phyloP scores from a whole-genome alignment of 2,329 filamentous ascomycete species.

The Fusarium avenaceum region DNA sequence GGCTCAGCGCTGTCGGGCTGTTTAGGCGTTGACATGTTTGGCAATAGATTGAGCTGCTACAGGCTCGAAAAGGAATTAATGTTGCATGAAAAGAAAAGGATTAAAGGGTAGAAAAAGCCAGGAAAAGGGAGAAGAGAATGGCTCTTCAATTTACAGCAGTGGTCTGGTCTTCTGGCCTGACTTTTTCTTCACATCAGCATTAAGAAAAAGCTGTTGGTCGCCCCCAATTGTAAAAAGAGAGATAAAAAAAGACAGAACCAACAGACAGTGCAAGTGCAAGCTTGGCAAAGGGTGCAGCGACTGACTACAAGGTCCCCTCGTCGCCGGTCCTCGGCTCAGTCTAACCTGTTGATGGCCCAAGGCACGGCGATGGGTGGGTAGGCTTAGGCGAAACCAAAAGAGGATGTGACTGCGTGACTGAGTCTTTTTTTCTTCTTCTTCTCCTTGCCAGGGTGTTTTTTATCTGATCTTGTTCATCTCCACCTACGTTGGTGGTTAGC shows the following conservation, averaged over 20 bases:
- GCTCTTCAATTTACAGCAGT: background rate
- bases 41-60: background rate
- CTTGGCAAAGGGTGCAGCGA: too few relatives aligned
- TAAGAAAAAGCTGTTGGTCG: constrained; percentile 3
- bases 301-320: background rate
- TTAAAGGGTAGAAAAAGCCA: background rate
- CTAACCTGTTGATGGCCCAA: background rate
- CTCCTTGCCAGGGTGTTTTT: background rate
- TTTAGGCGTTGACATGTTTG: constrained; percentile 24
- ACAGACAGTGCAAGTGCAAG: constrained; percentile 6
- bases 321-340: constrained; percentile 17
- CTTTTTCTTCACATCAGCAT: too few relatives aligned
- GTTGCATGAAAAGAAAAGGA: background rate
- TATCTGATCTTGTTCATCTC: constrained; percentile 27
- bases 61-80: background rate
- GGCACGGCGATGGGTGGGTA: constrained; percentile 1
- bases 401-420: background rate
- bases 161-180: constrained; percentile 18
- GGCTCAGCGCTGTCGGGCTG: background rate
- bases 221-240: background rate
- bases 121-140: background rate
- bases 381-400: background rate
- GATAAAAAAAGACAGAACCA: constrained; percentile 7
- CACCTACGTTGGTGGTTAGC: constrained; percentile 16
- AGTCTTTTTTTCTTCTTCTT: constrained; percentile 5